These are phyloP conservation scores for Pleurotus eryngii DNA, from an alignment of 768 basidiomycete genomes.

Conservation along the genomic window DNA sequence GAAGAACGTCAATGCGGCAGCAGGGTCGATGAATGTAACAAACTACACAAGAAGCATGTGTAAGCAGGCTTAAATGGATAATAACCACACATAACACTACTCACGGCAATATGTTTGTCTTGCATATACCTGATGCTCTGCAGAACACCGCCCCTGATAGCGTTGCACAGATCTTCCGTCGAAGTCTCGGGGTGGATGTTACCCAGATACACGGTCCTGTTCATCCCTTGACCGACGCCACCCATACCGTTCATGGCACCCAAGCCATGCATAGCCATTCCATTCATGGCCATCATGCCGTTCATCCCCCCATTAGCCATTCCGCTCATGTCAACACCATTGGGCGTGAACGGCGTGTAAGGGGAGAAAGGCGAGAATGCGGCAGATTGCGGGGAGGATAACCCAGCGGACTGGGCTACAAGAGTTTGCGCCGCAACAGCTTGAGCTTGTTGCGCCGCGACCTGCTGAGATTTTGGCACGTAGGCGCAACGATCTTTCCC, in stretches of 20 bases:
- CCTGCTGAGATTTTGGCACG: conserved; percentile 93
- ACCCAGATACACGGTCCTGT: conserved; percentile 92
- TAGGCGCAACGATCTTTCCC: conserved; percentile 99
- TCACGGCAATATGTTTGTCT: conserved; percentile 94
- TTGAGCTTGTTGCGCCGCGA: conserved; percentile 81
- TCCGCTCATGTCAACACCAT: conserved; percentile 38
- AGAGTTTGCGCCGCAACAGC: conserved; percentile 78
- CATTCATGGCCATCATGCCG: too few relatives aligned
- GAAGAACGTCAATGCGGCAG: conserved; percentile 91
- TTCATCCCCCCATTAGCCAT: conserved; percentile 22
- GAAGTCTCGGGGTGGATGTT: conserved; percentile 97
- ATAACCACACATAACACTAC: conserved; percentile 24
- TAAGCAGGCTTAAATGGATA: not conserved
- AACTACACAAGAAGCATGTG: conserved; percentile 51
- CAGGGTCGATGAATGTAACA: conserved; percentile 93
- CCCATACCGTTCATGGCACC: conserved; percentile 19
- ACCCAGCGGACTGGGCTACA: conserved; percentile 51
- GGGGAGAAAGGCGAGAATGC: conserved; percentile 46
- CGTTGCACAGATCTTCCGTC: conserved; percentile 93
- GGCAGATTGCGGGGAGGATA: conserved; percentile 22
- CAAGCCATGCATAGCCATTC: conserved; percentile 12
- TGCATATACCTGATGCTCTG: conserved; percentile 95
- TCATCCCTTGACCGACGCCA: conserved; percentile 51
- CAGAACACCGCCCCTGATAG: conserved; percentile 93
- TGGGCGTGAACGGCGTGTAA: conserved; percentile 51